Evolutionary conservation across 1,284 basidiomycete species (phyloP), one percentile per base, ranked within the genome.

Genomic region (Ganoderma boninense): DNA sequence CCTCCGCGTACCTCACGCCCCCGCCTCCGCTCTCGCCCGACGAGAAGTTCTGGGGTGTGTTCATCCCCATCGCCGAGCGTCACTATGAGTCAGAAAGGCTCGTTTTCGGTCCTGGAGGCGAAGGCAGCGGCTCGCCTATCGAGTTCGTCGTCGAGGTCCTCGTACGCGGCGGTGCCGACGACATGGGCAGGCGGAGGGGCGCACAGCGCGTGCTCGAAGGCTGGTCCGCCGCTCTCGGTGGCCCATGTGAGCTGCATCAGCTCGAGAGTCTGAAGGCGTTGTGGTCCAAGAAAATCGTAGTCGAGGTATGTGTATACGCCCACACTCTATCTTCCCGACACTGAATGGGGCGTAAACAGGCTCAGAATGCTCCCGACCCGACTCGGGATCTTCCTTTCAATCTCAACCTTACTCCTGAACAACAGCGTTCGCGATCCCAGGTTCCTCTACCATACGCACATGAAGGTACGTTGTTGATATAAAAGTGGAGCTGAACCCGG

Each of bases 381-480:
- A 90, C 89, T 0, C 88, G 91, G 71, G 87, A 90, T 73, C 80
- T 94, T 10, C 86, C 95, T 0, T 98, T 98, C 86, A 97, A 97
- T 79, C 87, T 98, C 35, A 88, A 84, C 69, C 87, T 97, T 65
- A 97, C 95, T n/a, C 85, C 89, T 18, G 87, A 92, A n/a, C 96
- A 98, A 79, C 90, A 92, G 77, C 87, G 88, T 71, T 91, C 92
- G 18, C 87, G 95, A 65, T 90, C 94, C 0, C 86, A 89, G 64
- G 95, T 97, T 1, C 93, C 94, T 14, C 81, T 97, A 44, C 96
- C 96, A 7, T 97, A 97, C 77, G 93, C 87, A 5, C 95, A 96
- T 76, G 89, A 94, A 83, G 93, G 94, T 87, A 79, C 79, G 80
- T 63, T n/a, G 16, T 68, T 11, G 35, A n/a, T 11, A 44, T 20